Evolutionary conservation across 148 eudicot species (phyloP), one percentile per base, ranked within the genome.

Genomic region (Amaranthus cruentus): DNA sequence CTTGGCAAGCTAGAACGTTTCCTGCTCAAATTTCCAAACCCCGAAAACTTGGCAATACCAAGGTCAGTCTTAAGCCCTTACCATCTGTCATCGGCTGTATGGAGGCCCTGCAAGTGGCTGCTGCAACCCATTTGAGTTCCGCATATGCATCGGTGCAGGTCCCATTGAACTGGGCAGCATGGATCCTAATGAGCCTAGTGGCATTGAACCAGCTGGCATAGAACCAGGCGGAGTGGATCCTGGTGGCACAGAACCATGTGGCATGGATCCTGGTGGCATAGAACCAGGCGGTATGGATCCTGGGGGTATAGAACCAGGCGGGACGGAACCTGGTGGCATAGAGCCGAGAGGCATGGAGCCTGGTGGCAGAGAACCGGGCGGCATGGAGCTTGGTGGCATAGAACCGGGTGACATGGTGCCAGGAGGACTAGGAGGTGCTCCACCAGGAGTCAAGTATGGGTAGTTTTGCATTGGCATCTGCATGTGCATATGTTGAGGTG

Each of bases 381-480:
- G 76, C 61, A 73, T 73, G 9, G 76, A 21, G 15, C 66, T 73
- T 11, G 77, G 71, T 8, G 70, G 75, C 50, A 51, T 3, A 28
- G 78, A 57, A 7, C 70, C 80, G 2, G 71, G 75, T 6, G 70
- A 76, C 47, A 74, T 75, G 13, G 85, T 49, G 52, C 80, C 83
- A 0, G 86, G 78, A 78, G 71, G 69, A 68, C 93, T 92, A 49
- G 89, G 80, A 47, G 87, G 84, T 68, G 73, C 69, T 8, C 78
- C 62, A 3, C 82, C 74, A 46, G 84, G 87, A 53, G 80, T 87
- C 83, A 83, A 84, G 68, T 85, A 88, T 38, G 81, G 91, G 75
- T 88, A 89, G 74, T 79, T 83, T 56, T 90, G 89, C 90, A 84
- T 84, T 60, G 85, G 91, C 80, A 69, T 73, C 58, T 85, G 96